A percentile compares a stretch with the other conserved stretches of the same genome.
These are phyloP conservation scores for Discostella pseudostelligera DNA, from an alignment of 108 stramenopile species.

Conservation along the genomic window DNA sequence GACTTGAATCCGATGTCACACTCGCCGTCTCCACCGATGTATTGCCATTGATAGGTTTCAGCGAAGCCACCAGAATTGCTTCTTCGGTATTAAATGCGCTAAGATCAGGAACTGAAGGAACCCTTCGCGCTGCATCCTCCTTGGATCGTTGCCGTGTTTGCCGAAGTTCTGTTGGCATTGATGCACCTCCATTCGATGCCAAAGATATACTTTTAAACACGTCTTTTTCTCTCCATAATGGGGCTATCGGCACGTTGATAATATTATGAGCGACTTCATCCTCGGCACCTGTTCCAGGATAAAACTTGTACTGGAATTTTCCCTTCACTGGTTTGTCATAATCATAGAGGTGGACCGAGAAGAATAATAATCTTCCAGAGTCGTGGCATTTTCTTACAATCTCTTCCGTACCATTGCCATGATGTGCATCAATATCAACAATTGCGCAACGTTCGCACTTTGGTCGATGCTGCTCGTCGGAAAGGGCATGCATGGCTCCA, in stretches of 20 bases:
- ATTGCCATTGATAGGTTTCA: slow-evolving; percentile 11
- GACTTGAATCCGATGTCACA: slow-evolving; percentile 22
- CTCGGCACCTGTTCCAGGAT: slow-evolving; percentile 91
- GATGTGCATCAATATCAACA: slow-evolving; percentile 97
- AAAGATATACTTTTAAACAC: slow-evolving; percentile 37
- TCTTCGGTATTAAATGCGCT: slow-evolving; percentile 14
- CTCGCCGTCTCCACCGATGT: slow-evolving; percentile 21
- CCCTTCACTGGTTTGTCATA: slow-evolving; percentile 65
- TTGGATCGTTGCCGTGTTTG: slow-evolving; percentile 58
- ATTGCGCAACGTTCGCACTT: slow-evolving; percentile 89
- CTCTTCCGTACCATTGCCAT: slow-evolving; percentile 98
- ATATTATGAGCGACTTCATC: slow-evolving; percentile 91
- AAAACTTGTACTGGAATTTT: slow-evolving; percentile 84
- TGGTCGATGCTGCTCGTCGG: slow-evolving; percentile 64
- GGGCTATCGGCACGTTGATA: slow-evolving; percentile 93
- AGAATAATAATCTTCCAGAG: slow-evolving; percentile 89
- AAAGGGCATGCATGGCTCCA: slow-evolving; percentile 96
- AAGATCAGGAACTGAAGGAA: slow-evolving; percentile 23
- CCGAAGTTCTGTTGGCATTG: slow-evolving; percentile 29
- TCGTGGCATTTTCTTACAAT: slow-evolving; percentile 88
- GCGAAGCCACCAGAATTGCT: neutral
- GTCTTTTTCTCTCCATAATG: slow-evolving; percentile 83
- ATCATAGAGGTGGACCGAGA: slow-evolving; percentile 92
- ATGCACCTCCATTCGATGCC: slow-evolving; percentile 25
- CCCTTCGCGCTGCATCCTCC: slow-evolving; percentile 9